Evolutionary conservation across 2,329 filamentous ascomycete species (phyloP).

Genomic region (Graphium sp.): DNA sequence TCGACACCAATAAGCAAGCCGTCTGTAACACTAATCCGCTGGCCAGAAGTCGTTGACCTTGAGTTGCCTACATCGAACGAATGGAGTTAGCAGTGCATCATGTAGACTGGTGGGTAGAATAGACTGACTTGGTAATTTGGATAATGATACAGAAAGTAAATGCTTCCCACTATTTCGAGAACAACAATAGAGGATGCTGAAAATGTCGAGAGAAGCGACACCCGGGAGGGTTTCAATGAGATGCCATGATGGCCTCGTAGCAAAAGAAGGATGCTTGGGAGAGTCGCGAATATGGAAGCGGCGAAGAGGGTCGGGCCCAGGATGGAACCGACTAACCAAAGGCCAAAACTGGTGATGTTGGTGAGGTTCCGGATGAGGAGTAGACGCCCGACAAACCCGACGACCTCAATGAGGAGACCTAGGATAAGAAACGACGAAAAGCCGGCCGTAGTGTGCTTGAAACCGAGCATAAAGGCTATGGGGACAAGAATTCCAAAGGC

Average conservation of each 20-base stretch:
- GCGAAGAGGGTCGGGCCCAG: slow-evolving; percentile 28
- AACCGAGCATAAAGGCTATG: slow-evolving; percentile 17
- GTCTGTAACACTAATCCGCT: slow-evolving; percentile 27
- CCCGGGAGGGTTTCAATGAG: slow-evolving; percentile 10
- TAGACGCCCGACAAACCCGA: slow-evolving; percentile 28
- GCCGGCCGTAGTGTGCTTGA: slow-evolving; percentile 18
- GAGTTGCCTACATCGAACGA: background rate
- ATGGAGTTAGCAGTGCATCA: background rate
- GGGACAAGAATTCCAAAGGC: slow-evolving; percentile 22
- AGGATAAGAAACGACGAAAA: slow-evolving; percentile 21
- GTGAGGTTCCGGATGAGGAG: slow-evolving; percentile 18
- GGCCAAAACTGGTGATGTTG: slow-evolving; percentile 18
- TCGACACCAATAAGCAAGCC: slow-evolving; percentile 19
- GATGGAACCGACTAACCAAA: slow-evolving; percentile 28
- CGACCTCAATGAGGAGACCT: slow-evolving; percentile 23
- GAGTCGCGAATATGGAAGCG: slow-evolving; percentile 22
- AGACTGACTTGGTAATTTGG: too few relatives aligned
- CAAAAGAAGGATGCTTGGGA: too few relatives aligned
- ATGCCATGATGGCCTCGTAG: slow-evolving; percentile 14
- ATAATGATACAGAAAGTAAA: too few relatives aligned
- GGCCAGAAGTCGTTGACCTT: slow-evolving; percentile 15
- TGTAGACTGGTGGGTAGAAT: too few relatives aligned
- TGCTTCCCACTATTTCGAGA: slow-evolving; percentile 19
- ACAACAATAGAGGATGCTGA: slow-evolving; percentile 9
- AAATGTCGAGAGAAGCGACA: slow-evolving; percentile 9